Evolutionary conservation across 148 eudicot genomes (phyloP).

Genomic region (Rhododendron henanense): DNA sequence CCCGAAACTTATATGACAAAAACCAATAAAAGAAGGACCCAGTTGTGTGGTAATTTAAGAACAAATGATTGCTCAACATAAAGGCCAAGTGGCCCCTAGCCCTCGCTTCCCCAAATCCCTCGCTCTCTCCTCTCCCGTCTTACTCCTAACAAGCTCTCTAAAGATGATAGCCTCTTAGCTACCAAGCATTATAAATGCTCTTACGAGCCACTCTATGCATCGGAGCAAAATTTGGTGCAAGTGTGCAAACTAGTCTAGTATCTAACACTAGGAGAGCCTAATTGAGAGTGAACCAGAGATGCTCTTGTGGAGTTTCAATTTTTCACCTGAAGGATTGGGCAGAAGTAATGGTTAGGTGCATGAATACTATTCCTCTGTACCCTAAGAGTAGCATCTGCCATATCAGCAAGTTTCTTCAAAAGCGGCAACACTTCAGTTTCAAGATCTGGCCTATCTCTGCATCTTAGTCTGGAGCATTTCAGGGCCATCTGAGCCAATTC

Average conservation of each 20-base stretch:
- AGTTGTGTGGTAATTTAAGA: neutral
- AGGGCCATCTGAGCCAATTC: constrained; percentile 60
- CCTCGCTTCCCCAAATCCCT: neutral
- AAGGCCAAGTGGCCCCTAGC: neutral
- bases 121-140: neutral
- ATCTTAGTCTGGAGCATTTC: constrained; percentile 61
- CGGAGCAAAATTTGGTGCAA: neutral
- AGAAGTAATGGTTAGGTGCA: constrained; percentile 69
- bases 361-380: constrained; percentile 25
- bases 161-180: neutral
- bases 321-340: constrained; percentile 69
- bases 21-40: neutral
- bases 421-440: constrained; percentile 63
- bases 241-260: neutral
- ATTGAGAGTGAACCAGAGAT: neutral
- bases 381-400: constrained; percentile 50
- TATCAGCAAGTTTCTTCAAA: constrained; percentile 62
- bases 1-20: neutral
- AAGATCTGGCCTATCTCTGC: constrained; percentile 89
- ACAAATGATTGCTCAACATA: neutral
- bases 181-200: neutral
- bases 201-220: neutral
- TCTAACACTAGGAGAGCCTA: neutral
- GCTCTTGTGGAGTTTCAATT: neutral
- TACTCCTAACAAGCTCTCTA: neutral